phyloP scores from a whole-genome alignment of 2,329 filamentous ascomycete species.

The Trichoderma sp. region DNA sequence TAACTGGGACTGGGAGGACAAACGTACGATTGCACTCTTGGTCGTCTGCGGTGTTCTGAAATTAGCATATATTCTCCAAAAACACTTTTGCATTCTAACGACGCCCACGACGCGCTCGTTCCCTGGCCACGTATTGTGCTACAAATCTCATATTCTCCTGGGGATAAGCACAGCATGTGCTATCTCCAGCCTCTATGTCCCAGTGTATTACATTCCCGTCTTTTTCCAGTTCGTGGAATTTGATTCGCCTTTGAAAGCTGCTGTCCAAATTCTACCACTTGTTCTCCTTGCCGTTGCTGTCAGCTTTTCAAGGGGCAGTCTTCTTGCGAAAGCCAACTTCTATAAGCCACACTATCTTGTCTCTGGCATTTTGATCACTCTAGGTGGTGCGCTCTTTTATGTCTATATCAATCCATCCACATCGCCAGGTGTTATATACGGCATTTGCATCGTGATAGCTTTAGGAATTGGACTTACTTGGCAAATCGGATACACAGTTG shows the following conservation, averaged over 20 bases:
- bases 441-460: too few relatives aligned
- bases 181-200: conserved; percentile 14
- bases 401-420: too few relatives aligned
- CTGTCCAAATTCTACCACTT: conserved; percentile 26
- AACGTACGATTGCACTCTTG: conserved; percentile 49
- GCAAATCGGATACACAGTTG: too few relatives aligned
- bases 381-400: too few relatives aligned
- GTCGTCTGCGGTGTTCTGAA: conserved; percentile 43
- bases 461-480: too few relatives aligned
- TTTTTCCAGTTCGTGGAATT: conserved; percentile 28
- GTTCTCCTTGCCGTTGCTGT: neutral
- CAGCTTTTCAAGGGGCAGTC: too few relatives aligned
- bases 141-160: neutral
- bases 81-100: neutral
- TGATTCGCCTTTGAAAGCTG: conserved; percentile 21
- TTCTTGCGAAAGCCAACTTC: too few relatives aligned
- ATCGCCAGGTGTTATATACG: too few relatives aligned
- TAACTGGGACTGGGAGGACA: conserved; percentile 49
- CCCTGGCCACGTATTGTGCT: neutral
- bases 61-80: neutral
- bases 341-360: too few relatives aligned
- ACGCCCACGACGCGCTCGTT: neutral
- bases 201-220: conserved; percentile 27
- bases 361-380: too few relatives aligned
- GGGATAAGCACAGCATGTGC: neutral